These are phyloP conservation scores for Diophrys appendiculata DNA, from an alignment of 73 alveolate genomes.

Conservation along the genomic window DNA sequence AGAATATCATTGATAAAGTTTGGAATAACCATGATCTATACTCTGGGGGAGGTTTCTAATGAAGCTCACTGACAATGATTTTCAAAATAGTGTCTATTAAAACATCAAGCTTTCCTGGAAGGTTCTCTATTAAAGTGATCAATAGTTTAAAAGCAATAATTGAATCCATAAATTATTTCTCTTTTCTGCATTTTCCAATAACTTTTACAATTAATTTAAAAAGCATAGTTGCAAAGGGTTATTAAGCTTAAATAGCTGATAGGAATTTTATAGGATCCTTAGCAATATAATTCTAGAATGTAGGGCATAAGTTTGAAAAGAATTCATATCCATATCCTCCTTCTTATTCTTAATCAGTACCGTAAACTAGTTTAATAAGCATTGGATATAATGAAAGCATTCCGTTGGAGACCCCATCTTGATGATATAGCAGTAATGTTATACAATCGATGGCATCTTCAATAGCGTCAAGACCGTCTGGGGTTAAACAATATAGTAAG, in stretches of 20 bases:
- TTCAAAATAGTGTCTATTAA: conserved; percentile 29
- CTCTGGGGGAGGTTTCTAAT: conserved; percentile 24
- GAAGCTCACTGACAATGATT: conserved; percentile 37
- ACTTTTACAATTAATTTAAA: conserved; percentile 29
- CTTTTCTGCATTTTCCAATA: background rate
- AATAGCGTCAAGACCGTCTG: conserved; percentile 68
- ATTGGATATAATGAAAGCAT: conserved; percentile 33
- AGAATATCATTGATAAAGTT: conserved; percentile 59
- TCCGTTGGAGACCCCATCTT: conserved; percentile 3
- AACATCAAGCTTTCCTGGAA: conserved; percentile 45
- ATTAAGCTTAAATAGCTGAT: conserved; percentile 26
- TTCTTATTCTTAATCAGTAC: conserved; percentile 39
- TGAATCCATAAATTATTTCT: background rate
- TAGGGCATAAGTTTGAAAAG: conserved; percentile 50
- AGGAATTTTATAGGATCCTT: conserved; percentile 64
- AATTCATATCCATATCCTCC: conserved; percentile 83
- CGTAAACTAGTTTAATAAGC: conserved; percentile 31
- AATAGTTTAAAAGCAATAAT: conserved; percentile 43
- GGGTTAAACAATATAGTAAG: conserved; percentile 58
- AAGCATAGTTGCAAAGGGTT: conserved; percentile 36
- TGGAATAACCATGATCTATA: conserved; percentile 48
- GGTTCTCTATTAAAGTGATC: conserved; percentile 65
- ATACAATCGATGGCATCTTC: conserved; percentile 83
- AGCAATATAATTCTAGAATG: conserved; percentile 64
- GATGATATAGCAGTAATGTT: conserved; percentile 62